Base-by-base conservation (phyloP, 345 rosid species). In the Litchi chinensis region DNA sequence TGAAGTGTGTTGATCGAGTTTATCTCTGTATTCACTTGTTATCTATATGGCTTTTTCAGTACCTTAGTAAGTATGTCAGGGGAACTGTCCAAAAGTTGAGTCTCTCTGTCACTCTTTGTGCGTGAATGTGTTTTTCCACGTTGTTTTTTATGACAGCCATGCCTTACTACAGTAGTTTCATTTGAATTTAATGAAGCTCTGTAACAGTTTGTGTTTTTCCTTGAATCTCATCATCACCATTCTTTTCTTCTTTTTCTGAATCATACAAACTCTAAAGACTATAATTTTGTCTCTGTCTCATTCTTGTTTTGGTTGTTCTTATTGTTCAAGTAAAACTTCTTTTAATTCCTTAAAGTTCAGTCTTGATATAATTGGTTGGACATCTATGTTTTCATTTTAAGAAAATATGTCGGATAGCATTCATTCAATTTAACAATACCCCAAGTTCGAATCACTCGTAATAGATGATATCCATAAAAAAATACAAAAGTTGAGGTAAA, bases 151-250 rank as follows among this genome's bases (percentile, higher is more conserved):
- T 16, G 59, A 54, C 7, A 63, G 67, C 37, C 10, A 63, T 22
- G 37, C 6, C 39, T 10, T 10, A 63, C 26, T 26, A 3, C 5
- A 2, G 37, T 22, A 22, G 54, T 59, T 32, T 64, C 44, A 77
- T n/a, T 1, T 16, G 60, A 16, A 26, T 63, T 63, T 21, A 78
- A 71, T 78, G 76, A 46, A 50, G 57, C 67, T 57, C 18, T 68
- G 74, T 67, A 13, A 67, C 41, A 9, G 32, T 74, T 74, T 50
- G 56, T 70, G 50, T 26, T 59, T 32, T 46, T 43, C 28, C 8
- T 26, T 77, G 71, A 77, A 26, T 68, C 18, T 59, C 54, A 70
- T 52, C 40, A 59, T 10, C 56, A n/a, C 21, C 2, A 15, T 64
- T 22, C n/a, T 37, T 65, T 65, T 65, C 16, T 63, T 19, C 7